A percentile compares a stretch with the other conserved stretches of the same genome.
phyloP scores from a whole-genome alignment of 345 rosid genomes.

The sweet orange (Citrus sinensis) region DVS_A1.0 CM039168.1:20207501-20208000 shows the following conservation, averaged over 20 bases:
- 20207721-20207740: background rate
- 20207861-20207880: background rate
- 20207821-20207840: background rate
- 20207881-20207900: no score
- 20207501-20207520: slow-evolving; percentile 52
- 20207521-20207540: slow-evolving; percentile 57
- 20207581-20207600: slow-evolving; percentile 52
- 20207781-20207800: background rate
- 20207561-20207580: slow-evolving; percentile 47
- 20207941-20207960: no score
- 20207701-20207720: background rate
- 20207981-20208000: no score
- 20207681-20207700: background rate
- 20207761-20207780: background rate
- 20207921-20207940: no score
- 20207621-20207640: slow-evolving; percentile 2
- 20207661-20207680: background rate
- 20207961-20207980: no score
- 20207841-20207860: background rate
- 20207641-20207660: background rate
- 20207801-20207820: background rate
- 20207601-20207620: background rate
- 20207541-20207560: slow-evolving; percentile 65
- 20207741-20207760: background rate
- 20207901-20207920: background rate